These are phyloP conservation scores for Paradendryphiella salina DNA, from an alignment of 2,329 filamentous ascomycete species.

Conservation along the genomic window DNA sequence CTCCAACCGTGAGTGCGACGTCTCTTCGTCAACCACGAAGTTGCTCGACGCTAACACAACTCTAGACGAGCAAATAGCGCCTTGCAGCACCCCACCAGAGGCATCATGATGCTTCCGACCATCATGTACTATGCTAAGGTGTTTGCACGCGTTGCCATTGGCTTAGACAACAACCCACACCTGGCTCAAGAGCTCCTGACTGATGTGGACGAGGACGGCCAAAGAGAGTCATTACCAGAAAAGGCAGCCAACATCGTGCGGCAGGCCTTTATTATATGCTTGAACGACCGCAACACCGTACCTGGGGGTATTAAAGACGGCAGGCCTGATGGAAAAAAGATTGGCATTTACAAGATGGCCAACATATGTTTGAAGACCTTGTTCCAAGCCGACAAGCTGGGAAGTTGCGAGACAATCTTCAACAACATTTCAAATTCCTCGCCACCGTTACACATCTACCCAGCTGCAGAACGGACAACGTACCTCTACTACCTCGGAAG, in stretches of 20 bases:
- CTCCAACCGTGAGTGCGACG: slow-evolving; percentile 68
- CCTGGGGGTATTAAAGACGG: slow-evolving; percentile 60
- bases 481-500: slow-evolving; percentile 94
- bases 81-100: slow-evolving; percentile 76
- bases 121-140: slow-evolving; percentile 80
- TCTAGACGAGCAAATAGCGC: slow-evolving; percentile 75
- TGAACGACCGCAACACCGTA: slow-evolving; percentile 75
- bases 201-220: slow-evolving; percentile 62
- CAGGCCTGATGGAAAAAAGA: slow-evolving; percentile 78
- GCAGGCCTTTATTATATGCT: slow-evolving; percentile 85
- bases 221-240: slow-evolving; percentile 79
- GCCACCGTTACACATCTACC: slow-evolving; percentile 78
- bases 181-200: slow-evolving; percentile 68
- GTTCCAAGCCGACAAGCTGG: slow-evolving; percentile 82
- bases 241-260: slow-evolving; percentile 86
- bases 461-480: slow-evolving; percentile 82
- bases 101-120: slow-evolving; percentile 78
- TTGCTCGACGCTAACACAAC: slow-evolving; percentile 6
- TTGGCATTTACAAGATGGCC: slow-evolving; percentile 87
- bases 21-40: background rate
- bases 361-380: slow-evolving; percentile 88
- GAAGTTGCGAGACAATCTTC: slow-evolving; percentile 85
- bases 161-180: slow-evolving; percentile 77
- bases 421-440: slow-evolving; percentile 83
- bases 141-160: slow-evolving; percentile 80